A percentile compares a stretch with the other conserved stretches of the same genome.
Evolutionary conservation across 306 rosid species (phyloP).

Genomic region (Vicia villosa): DNA sequence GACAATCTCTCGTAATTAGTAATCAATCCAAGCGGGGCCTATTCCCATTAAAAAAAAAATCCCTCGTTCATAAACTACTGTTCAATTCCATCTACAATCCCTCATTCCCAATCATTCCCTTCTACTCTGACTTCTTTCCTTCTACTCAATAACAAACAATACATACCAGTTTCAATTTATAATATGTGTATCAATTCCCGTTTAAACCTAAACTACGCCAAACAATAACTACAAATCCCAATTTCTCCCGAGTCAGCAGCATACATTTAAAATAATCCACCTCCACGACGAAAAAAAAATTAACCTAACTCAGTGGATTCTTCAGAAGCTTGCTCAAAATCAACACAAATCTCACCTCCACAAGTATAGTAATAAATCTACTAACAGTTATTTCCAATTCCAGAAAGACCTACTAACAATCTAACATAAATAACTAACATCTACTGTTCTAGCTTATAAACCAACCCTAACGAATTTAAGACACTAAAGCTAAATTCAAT

Average conservation of each 20-base stretch:
- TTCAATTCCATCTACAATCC: constrained; percentile 20
- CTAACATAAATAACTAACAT: not conserved
- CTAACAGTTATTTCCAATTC: constrained; percentile 12
- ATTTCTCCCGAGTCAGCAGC: not conserved
- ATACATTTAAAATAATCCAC: constrained; percentile 5
- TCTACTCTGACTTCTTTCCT: constrained; percentile 1
- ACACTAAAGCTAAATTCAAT: constrained; percentile 31
- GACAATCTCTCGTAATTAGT: not conserved
- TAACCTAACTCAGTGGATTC: constrained; percentile 30
- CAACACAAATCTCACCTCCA: not conserved
- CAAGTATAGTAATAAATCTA: constrained; percentile 24
- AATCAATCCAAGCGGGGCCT: not conserved
- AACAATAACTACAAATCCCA: constrained; percentile 5
- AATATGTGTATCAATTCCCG: not conserved
- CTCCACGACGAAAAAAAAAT: not conserved
- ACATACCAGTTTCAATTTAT: constrained; percentile 20
- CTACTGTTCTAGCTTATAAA: not conserved
- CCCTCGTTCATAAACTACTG: constrained; percentile 30
- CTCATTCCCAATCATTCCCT: constrained; percentile 15
- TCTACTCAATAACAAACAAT: constrained; percentile 17
- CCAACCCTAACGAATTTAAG: constrained; percentile 15
- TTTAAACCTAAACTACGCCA: constrained; percentile 15
- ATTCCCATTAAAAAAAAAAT: constrained; percentile 18
- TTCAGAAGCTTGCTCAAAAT: constrained; percentile 24
- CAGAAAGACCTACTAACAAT: not conserved